Evolutionary conservation across 805 yeast genomes (phyloP).

Genomic region (Komagataella pastoris): DNA sequence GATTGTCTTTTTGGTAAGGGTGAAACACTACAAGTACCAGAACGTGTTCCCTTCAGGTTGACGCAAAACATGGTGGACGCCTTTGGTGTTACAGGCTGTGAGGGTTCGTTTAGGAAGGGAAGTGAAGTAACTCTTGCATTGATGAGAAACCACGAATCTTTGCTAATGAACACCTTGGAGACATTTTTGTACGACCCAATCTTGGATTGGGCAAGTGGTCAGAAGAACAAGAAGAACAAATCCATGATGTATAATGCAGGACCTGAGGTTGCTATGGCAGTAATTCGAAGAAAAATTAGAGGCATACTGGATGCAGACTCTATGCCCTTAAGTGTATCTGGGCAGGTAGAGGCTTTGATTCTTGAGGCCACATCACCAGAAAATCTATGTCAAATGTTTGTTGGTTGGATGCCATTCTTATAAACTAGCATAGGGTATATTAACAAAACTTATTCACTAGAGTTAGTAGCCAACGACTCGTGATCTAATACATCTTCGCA

Average conservation of each 20-base stretch:
- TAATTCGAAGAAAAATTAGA: conserved; percentile 66
- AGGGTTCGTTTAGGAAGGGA: conserved; percentile 76
- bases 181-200: conserved; percentile 89
- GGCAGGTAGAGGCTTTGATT: conserved; percentile 83
- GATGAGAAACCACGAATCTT: conserved; percentile 67
- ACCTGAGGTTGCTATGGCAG: conserved; percentile 59
- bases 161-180: conserved; percentile 81
- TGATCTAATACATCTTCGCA: not conserved
- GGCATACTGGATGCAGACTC: conserved; percentile 78
- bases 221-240: conserved; percentile 22
- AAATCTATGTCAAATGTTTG: conserved; percentile 73
- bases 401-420: conserved; percentile 84
- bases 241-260: conserved; percentile 11
- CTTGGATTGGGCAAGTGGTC: conserved; percentile 51
- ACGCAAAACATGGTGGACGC: conserved; percentile 87
- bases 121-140: conserved; percentile 73
- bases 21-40: conserved; percentile 64
- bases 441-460: not conserved
- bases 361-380: conserved; percentile 67
- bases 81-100: conserved; percentile 71
- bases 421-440: conserved; percentile 11
- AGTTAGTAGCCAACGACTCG: not conserved
- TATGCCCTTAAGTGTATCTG: conserved; percentile 77
- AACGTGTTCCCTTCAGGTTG: conserved; percentile 84
- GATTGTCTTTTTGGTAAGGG: conserved; percentile 93